phyloP scores from a whole-genome alignment of 805 yeast species.

The Saitoella complicata region DNA sequence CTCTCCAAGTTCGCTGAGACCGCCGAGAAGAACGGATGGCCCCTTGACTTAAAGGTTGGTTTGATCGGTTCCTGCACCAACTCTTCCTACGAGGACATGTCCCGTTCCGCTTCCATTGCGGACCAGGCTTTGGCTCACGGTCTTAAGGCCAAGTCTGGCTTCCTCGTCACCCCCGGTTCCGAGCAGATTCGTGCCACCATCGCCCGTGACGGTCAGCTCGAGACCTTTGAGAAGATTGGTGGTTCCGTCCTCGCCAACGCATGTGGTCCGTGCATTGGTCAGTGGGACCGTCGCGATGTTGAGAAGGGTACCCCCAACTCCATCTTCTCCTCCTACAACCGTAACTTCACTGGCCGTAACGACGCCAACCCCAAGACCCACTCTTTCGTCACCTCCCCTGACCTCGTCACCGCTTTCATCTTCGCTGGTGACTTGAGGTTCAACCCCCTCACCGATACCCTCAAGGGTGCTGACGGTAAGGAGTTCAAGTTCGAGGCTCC shows the following conservation, averaged over 20 bases:
- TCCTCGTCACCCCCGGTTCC: slow-evolving; percentile 94
- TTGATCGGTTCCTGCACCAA: slow-evolving; percentile 96
- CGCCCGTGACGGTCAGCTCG: slow-evolving; percentile 81
- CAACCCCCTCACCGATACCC: slow-evolving; percentile 81
- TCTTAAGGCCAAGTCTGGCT: slow-evolving; percentile 75
- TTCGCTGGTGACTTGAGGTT: slow-evolving; percentile 85
- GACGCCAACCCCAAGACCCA: slow-evolving; percentile 96
- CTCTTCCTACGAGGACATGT: slow-evolving; percentile 97
- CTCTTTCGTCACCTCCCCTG: slow-evolving; percentile 98
- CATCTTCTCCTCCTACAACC: slow-evolving; percentile 90
- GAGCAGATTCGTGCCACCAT: slow-evolving; percentile 96
- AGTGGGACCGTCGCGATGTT: slow-evolving; percentile 71
- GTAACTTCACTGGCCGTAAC: slow-evolving; percentile 94
- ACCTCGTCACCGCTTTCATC: slow-evolving; percentile 90
- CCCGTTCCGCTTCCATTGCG: slow-evolving; percentile 83
- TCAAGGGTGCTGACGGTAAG: slow-evolving; percentile 49
- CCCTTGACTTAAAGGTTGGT: slow-evolving; percentile 73
- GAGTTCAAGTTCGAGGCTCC: slow-evolving; percentile 61
- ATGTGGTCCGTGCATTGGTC: slow-evolving; percentile 99
- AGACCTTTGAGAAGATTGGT: slow-evolving; percentile 69
- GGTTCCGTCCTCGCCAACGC: slow-evolving; percentile 92
- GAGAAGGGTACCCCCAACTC: slow-evolving; percentile 58
- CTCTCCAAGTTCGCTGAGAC: slow-evolving; percentile 63
- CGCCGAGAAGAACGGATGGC: slow-evolving; percentile 69
- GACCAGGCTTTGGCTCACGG: slow-evolving; percentile 78